A percentile compares a stretch with the other conserved stretches of the same genome.
phyloP scores from a whole-genome alignment of 495 filamentous ascomycete genomes.

The Penicillium psychrofluorescens region DNA sequence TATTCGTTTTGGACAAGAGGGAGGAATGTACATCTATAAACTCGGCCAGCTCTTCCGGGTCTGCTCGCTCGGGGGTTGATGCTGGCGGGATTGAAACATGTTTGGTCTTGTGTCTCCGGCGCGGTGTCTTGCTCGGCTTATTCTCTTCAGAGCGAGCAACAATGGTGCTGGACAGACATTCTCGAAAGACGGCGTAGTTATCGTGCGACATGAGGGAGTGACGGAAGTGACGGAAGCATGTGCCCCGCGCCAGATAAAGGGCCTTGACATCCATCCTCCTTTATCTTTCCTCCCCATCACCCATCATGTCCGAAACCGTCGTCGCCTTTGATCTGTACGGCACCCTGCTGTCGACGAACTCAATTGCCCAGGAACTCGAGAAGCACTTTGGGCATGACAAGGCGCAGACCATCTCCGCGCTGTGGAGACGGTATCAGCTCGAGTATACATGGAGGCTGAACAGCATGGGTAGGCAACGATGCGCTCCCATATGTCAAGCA shows the following conservation, averaged over 20 bases:
- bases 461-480: constrained; percentile 56
- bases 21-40: constrained; percentile 54
- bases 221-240: not conserved
- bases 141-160: constrained; percentile 44
- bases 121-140: constrained; percentile 23
- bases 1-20: not conserved
- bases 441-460: constrained; percentile 81
- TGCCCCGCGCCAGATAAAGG: constrained; percentile 1
- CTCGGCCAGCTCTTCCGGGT: constrained; percentile 64
- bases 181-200: constrained; percentile 66
- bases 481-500: not conserved
- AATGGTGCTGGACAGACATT: constrained; percentile 54
- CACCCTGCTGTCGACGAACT: constrained; percentile 63
- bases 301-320: constrained; percentile 12
- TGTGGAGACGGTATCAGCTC: constrained; percentile 59
- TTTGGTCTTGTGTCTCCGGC: constrained; percentile 36
- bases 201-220: constrained; percentile 7
- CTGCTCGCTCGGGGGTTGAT: constrained; percentile 17
- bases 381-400: constrained; percentile 46
- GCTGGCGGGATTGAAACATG: constrained; percentile 3
- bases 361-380: constrained; percentile 49
- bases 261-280: constrained; percentile 7
- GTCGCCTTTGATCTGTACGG: constrained; percentile 76
- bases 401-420: constrained; percentile 45
- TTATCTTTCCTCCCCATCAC: not conserved